Evolutionary conservation across 768 basidiomycete genomes (phyloP), one percentile per base, ranked within the genome.

Genomic region (Tulasnella sp.): DNA sequence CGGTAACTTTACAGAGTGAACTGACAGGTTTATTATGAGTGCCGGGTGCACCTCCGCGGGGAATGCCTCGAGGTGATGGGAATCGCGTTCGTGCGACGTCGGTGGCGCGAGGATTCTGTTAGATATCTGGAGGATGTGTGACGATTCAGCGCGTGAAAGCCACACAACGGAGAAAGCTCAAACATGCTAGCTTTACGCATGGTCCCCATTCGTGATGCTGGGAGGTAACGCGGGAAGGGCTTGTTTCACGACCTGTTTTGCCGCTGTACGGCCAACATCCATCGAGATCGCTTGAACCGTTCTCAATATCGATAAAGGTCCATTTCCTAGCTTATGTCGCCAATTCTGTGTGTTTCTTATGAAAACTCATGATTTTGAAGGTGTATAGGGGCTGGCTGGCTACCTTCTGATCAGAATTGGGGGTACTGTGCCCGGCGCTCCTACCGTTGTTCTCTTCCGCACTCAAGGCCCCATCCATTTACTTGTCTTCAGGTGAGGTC

Each of bases 141-240:
- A 52, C 19, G 4, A 8, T n/a, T n/a, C n/a, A n/a, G 24, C 8
- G 1, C 12, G 24, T 24, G n/a, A 52, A 52, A 7, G 52, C 12
- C 44, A 52, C n/a, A 24, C 52, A 24, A 8, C 21, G 52, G n/a
- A 8, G 21, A 52, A n/a, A n/a, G 7, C 9, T 24, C 21, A 36
- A 77, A 34, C 27, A 36, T 34, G 73, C 27, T 39, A 62, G 83
- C 84, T 83, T 78, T 81, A 80, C 84, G 83, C 62, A 83, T 77
- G 31, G 82, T 48, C 79, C 71, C 46, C 82, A 83, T 40, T 82
- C 75, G n/a, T 78, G 75, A 77, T 85, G 84, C n/a, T n/a, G n/a
- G n/a, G 68, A 85, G 82, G 77, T 84, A 85, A 71, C 9, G 84
- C 83, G 27, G 84, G 82, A 42, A 85, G 81, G 10, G 80, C 42